These are phyloP conservation scores for Oryza longistaminata DNA, from an alignment of 176 grass and related monocot genomes.

Conservation along the genomic window DNA sequence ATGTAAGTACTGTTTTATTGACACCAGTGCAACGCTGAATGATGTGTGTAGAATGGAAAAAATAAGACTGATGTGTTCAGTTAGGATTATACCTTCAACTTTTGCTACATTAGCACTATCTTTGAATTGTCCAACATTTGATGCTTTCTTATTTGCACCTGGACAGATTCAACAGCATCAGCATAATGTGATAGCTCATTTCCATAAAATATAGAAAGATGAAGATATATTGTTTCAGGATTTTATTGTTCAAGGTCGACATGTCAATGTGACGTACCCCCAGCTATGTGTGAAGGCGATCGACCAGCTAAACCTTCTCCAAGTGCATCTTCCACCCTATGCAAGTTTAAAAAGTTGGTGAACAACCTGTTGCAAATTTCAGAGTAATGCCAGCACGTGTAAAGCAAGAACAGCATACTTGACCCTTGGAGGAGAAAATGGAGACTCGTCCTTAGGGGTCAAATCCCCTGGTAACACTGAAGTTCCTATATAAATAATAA, in stretches of 20 bases:
- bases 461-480: slow-evolving; percentile 67
- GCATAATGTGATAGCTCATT: slow-evolving; percentile 1
- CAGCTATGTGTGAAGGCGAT: slow-evolving; percentile 68
- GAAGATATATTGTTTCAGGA: not conserved
- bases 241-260: not conserved
- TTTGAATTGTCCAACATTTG: slow-evolving; percentile 66
- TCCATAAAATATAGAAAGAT: not conserved
- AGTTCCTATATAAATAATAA: slow-evolving; percentile 46
- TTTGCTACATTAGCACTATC: slow-evolving; percentile 66
- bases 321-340: slow-evolving; percentile 83
- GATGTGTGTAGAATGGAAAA: slow-evolving; percentile 11
- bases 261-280: slow-evolving; percentile 50
- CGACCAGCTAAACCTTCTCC: slow-evolving; percentile 60
- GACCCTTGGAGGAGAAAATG: slow-evolving; percentile 93
- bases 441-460: slow-evolving; percentile 76
- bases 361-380: slow-evolving; percentile 31
- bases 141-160: slow-evolving; percentile 92
- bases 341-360: slow-evolving; percentile 31
- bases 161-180: slow-evolving; percentile 42
- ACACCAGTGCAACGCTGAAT: not conserved
- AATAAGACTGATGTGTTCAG: not conserved
- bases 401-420: slow-evolving; percentile 58
- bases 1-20: not conserved
- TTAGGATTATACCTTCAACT: slow-evolving; percentile 62
- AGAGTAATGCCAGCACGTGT: slow-evolving; percentile 8